Evolutionary conservation across 495 filamentous ascomycete species (phyloP).

Genomic region (Xylaria venustula): DNA sequence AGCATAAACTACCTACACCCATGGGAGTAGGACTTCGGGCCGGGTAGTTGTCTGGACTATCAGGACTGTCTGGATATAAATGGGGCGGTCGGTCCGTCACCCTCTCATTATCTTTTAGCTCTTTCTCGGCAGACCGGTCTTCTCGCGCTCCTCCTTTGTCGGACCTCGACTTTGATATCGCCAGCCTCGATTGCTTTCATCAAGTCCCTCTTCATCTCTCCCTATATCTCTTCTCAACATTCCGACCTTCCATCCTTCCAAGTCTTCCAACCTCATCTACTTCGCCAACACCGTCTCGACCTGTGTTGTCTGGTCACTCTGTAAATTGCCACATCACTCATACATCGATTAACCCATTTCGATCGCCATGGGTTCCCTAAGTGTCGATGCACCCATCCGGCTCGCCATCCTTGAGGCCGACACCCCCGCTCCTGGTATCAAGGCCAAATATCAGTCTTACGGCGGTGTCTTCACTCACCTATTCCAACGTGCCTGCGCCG

Average conservation of each 20-base stretch:
- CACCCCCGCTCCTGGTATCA: constrained; percentile 56
- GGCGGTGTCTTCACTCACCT: constrained; percentile 68
- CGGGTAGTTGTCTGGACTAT: too few species aligned
- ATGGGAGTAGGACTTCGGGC: too few species aligned
- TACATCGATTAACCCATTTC: too few species aligned
- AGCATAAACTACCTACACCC: too few species aligned
- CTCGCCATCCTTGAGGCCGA: constrained; percentile 86
- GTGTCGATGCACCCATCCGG: constrained; percentile 53
- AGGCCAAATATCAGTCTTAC: constrained; percentile 68
- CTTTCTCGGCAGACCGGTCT: not conserved
- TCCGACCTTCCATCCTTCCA: not conserved
- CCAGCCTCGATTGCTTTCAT: too few species aligned
- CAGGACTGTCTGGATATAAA: too few species aligned
- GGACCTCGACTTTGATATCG: not conserved
- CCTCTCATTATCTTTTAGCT: not conserved
- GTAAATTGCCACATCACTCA: not conserved
- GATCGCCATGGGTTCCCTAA: constrained; percentile 26
- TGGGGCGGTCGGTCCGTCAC: constrained; percentile 1
- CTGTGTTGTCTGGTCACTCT: too few species aligned
- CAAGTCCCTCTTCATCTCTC: not conserved
- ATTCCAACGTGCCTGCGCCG: constrained; percentile 44
- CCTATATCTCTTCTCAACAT: not conserved
- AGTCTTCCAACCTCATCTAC: not conserved
- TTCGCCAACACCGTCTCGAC: not conserved
- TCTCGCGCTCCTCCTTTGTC: not conserved